Evolutionary conservation across 768 basidiomycete genomes (phyloP), one percentile per base, ranked within the genome.

Genomic region (Ramaria rubella): DNA sequence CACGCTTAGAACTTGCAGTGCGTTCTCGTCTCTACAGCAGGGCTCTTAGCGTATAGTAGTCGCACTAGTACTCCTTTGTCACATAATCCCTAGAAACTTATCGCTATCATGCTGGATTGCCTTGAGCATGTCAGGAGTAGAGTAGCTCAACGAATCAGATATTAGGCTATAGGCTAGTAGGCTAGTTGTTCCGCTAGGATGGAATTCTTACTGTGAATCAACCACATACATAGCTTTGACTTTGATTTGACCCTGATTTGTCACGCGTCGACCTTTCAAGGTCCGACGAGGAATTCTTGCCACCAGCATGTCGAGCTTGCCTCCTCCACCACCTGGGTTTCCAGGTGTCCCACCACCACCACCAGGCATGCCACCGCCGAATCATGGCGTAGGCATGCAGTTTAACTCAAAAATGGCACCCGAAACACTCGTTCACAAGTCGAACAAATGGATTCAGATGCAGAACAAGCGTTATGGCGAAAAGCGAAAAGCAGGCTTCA

Each of bases 401-500:
- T 33, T 21, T 17, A 40, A 27, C 46, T 38, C 52, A 17, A 71
- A 72, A 30, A 74, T 87, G 64, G 74, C 81, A 38, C 76, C 77
- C 15, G 85, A 85, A 77, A 82, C 87, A 60, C 79, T 98, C 63
- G 83, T 85, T 33, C 85, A 89, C 72, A 99, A 98, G 76, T 86
- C 90, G 34, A 86, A 92, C 75, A 98, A 98, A 77, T 98, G 93
- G 93, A 75, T 89, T 55, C 87, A 90, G 64, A 88, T 93, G 85
- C 93, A 95, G 75, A 85, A 78, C 73, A 93, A 87, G 72, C 80
- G 93, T 58, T 96, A 92, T 61, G 92, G 92, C 54, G 90, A 88
- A 75, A 94, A 90, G 77, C 77, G 90, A 60, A 90, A 85, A 70
- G 90, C 89, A 30, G 91, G 88, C 30, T 92, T 82, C 66, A 84